These are phyloP conservation scores for Pilaira anomala DNA, from an alignment of 192 early-diverging fungal species.

Conservation along the genomic window DNA sequence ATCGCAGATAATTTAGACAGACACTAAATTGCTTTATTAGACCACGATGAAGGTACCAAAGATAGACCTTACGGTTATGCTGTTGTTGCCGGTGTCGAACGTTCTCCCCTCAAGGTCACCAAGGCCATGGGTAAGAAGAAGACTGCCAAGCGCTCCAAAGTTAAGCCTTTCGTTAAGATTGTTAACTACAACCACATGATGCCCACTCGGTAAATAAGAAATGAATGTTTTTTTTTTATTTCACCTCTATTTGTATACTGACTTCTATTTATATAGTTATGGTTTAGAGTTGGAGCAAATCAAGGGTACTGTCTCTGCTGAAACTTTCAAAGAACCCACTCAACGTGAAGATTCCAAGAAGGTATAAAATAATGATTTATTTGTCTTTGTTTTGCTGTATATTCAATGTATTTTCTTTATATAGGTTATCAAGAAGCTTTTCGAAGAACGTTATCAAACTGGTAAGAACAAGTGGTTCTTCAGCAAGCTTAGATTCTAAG, in stretches of 20 bases:
- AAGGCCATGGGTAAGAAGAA: constrained; percentile 92
- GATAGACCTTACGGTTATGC: constrained; percentile 97
- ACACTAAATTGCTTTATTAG: constrained; percentile 31
- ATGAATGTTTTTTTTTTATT: too few species aligned
- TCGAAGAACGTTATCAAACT: constrained; percentile 95
- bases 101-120: constrained; percentile 97
- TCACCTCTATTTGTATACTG: background rate
- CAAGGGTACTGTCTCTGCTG: constrained; percentile 81
- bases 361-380: constrained; percentile 25
- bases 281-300: constrained; percentile 93
- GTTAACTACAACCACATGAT: constrained; percentile 99
- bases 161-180: constrained; percentile 99
- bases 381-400: background rate
- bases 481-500: constrained; percentile 96
- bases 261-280: constrained; percentile 53
- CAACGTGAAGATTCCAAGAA: constrained; percentile 89
- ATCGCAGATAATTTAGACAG: too few species aligned
- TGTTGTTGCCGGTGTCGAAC: constrained; percentile 96
- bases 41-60: constrained; percentile 95
- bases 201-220: constrained; percentile 94
- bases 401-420: background rate
- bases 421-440: constrained; percentile 84
- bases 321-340: constrained; percentile 93
- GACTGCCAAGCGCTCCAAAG: constrained; percentile 93
- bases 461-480: constrained; percentile 99